Conservation (phyloP, 2,329 filamentous ascomycete genomes). For the Coniochaeta sp. region DNA sequence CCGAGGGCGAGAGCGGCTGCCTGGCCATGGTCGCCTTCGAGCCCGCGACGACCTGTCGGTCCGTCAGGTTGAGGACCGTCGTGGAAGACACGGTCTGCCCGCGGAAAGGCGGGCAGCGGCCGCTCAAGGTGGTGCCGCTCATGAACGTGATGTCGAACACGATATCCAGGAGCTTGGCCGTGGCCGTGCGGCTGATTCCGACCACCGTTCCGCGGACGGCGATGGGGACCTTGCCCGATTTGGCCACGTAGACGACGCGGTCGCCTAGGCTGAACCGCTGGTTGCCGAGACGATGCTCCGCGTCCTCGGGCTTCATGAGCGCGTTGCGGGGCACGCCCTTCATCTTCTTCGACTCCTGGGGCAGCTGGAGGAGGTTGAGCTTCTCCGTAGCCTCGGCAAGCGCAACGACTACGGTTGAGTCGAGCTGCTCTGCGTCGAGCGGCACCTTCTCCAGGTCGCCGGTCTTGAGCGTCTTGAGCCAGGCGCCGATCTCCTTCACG, state of each 20-base stretch:
- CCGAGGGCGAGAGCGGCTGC: slow-evolving; percentile 34
- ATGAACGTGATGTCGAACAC: slow-evolving; percentile 95
- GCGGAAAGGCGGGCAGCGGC: slow-evolving; percentile 86
- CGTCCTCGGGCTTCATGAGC: slow-evolving; percentile 86
- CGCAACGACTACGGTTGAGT: slow-evolving; percentile 77
- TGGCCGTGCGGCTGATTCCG: slow-evolving; percentile 82
- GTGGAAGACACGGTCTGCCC: slow-evolving; percentile 84
- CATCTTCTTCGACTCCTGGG: slow-evolving; percentile 59
- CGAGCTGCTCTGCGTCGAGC: slow-evolving; percentile 90
- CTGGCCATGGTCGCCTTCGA: slow-evolving; percentile 52
- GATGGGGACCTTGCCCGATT: slow-evolving; percentile 91
- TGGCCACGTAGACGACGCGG: slow-evolving; percentile 85
- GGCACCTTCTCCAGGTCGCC: slow-evolving; percentile 95
- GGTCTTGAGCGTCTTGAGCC: slow-evolving; percentile 86
- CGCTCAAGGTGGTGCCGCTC: slow-evolving; percentile 88
- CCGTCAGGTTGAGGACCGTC: slow-evolving; percentile 81
- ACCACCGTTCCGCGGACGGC: slow-evolving; percentile 89
- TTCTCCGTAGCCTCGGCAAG: slow-evolving; percentile 71
- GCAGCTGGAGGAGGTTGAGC: slow-evolving; percentile 39
- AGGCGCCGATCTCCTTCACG: slow-evolving; percentile 88
- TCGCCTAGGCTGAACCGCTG: slow-evolving; percentile 83
- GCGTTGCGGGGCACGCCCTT: slow-evolving; percentile 79
- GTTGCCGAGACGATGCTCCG: slow-evolving; percentile 83
- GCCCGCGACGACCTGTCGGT: slow-evolving; percentile 71
- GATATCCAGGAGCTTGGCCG: slow-evolving; percentile 76